phyloP scores from a whole-genome alignment of 169 alveolate genomes.

The Cystoisospora suis region DNA sequence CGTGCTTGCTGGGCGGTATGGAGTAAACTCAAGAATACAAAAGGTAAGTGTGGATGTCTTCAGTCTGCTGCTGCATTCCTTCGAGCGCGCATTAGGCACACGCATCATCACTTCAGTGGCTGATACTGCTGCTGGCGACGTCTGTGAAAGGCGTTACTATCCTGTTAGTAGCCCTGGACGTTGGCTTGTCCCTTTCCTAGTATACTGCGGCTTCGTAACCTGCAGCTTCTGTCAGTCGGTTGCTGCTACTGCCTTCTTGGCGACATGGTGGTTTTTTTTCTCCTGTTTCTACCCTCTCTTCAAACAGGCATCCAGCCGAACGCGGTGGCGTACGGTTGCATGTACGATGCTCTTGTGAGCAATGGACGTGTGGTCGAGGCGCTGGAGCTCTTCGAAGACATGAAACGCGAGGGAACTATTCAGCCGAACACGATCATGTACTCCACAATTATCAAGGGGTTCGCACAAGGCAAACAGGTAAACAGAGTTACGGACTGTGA shows the following conservation, averaged over 20 bases:
- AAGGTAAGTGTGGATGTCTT: slow-evolving; percentile 43
- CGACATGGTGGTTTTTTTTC: background rate
- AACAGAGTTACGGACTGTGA: too few relatives aligned
- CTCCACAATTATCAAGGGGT: slow-evolving; percentile 92
- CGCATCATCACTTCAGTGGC: too few relatives aligned
- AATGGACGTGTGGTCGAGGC: slow-evolving; percentile 89
- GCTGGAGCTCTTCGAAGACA: slow-evolving; percentile 83
- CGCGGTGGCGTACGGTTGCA: slow-evolving; percentile 88
- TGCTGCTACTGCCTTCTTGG: too few relatives aligned
- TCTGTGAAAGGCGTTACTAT: too few relatives aligned
- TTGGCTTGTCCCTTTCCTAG: too few relatives aligned
- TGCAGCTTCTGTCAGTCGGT: too few relatives aligned
- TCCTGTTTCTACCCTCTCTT: background rate
- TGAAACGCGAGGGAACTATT: slow-evolving; percentile 79
- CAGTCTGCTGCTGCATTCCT: background rate
- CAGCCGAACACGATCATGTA: slow-evolving; percentile 90
- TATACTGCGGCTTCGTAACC: too few relatives aligned
- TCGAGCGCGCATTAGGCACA: too few relatives aligned
- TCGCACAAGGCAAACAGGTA: slow-evolving; percentile 84
- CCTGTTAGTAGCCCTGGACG: too few relatives aligned
- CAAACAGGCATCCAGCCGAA: slow-evolving; percentile 70
- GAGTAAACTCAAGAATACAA: slow-evolving; percentile 54
- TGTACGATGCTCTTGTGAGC: slow-evolving; percentile 92
- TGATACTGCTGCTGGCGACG: too few relatives aligned
- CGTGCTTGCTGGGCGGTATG: slow-evolving; percentile 64